Evolutionary conservation across 2,329 filamentous ascomycete genomes (phyloP), one percentile per base, ranked within the genome.

Genomic region (Aspergillus fumigatus): DNA sequence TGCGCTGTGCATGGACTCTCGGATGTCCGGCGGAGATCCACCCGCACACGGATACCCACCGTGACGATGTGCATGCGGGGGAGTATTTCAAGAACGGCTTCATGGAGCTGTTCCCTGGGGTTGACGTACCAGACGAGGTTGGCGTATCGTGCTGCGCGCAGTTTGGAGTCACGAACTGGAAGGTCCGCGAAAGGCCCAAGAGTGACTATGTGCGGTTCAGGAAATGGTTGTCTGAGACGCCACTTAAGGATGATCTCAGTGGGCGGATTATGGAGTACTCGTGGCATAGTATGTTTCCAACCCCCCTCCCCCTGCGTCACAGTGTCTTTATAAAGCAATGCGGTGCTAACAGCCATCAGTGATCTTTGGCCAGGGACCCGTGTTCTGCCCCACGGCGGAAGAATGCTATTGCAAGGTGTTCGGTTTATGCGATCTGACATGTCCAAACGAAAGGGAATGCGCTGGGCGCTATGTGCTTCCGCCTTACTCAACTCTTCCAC

Each of bases 321-420:
- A 11, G 11, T 35, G 11, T 54, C 6, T 47, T 38, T 19, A 11
- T 11, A 23, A 4, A 32, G 32, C 6, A 38, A n/a, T 4, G 14
- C 19, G n/a, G 40, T 47, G 50, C 60, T 64, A 52, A 66, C 53
- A 35, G n/a, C 2, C 8, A 40, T 10, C 41, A 84, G 81, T 85
- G 59, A 82, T 85, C 10, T 86, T 85, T 62, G 82, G 82, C 53
- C 81, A 83, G 60, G 71, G 79, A 25, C 68, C 79, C 6, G 78
- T 87, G 1, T 79, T 86, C 62, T 89, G 86, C 61, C 87, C 87
- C 0, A 74, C 76, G 19, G 84, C 84, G 1, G 71, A 77, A 48
- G 80, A 83, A 8, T 89, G 86, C 67, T 88, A 88, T 68, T 89
- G 87, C 72, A 82, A 85, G 43, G 79, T 84, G 17, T 89, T 85